These are phyloP conservation scores for Sophora flavescens DNA, from an alignment of 306 rosid genomes.

Conservation along the genomic window DNA sequence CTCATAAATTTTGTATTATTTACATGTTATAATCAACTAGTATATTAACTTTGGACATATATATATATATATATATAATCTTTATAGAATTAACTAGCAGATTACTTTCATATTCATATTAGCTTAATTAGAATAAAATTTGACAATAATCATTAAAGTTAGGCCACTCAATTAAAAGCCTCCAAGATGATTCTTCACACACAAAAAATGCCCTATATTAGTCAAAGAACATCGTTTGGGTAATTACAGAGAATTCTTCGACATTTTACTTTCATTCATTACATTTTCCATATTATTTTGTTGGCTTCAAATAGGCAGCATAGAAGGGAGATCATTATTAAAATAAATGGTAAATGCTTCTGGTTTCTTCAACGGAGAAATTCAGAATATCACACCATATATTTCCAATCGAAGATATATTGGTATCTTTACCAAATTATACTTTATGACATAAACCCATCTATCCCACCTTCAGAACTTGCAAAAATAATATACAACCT, in stretches of 20 bases:
- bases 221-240: background rate
- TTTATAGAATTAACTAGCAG: too few species aligned
- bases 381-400: slow-evolving; percentile 41
- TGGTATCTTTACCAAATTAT: slow-evolving; percentile 67
- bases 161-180: too few species aligned
- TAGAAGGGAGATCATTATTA: background rate
- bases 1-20: too few species aligned
- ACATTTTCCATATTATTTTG: background rate
- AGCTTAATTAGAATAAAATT: too few species aligned
- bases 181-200: too few species aligned
- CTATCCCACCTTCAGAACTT: slow-evolving; percentile 73
- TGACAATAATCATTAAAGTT: too few species aligned
- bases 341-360: background rate
- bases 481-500: slow-evolving; percentile 97
- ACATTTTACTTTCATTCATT: background rate
- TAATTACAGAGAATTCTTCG: background rate
- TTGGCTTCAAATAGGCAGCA: background rate
- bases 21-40: too few species aligned
- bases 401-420: slow-evolving; percentile 64
- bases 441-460: slow-evolving; percentile 79
- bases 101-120: too few species aligned
- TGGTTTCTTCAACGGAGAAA: slow-evolving; percentile 32
- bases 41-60: too few species aligned
- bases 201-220: background rate
- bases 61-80: too few species aligned